A percentile compares a stretch with the other conserved stretches of the same genome.
Conservation (phyloP, 768 basidiomycete species). For the Phlegmacium glaucopus region DNA sequence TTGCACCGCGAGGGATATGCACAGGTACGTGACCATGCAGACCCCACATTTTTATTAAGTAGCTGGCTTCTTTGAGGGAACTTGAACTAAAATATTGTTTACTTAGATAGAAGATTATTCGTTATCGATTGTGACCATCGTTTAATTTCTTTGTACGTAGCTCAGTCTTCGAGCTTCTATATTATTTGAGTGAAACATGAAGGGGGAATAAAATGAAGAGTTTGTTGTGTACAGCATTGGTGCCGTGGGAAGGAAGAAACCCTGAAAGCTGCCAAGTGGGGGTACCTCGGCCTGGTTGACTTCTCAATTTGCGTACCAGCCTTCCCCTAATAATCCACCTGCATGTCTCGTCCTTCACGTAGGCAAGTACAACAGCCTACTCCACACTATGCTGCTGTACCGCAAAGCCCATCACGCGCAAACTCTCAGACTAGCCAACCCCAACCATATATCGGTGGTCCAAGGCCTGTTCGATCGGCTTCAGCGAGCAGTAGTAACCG, state of each 20-base stretch:
- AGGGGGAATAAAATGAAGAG: too few relatives aligned
- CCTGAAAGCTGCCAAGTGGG: constrained; percentile 17
- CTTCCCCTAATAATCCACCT: constrained; percentile 12
- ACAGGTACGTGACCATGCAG: too few relatives aligned
- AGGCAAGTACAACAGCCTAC: constrained; percentile 40
- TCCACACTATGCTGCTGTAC: constrained; percentile 64
- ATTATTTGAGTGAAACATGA: too few relatives aligned
- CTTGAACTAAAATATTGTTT: too few relatives aligned
- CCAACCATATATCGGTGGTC: constrained; percentile 21
- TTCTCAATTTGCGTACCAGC: constrained; percentile 7
- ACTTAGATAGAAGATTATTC: too few relatives aligned
- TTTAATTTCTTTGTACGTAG: too few relatives aligned
- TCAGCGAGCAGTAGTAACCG: constrained; percentile 21
- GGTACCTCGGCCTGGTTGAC: constrained; percentile 9
- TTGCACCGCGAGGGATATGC: too few relatives aligned
- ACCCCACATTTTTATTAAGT: too few relatives aligned
- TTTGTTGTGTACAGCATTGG: not conserved
- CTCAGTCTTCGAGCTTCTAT: too few relatives aligned
- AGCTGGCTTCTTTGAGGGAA: too few relatives aligned
- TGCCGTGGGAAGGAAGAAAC: constrained; percentile 26
- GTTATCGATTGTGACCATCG: too few relatives aligned
- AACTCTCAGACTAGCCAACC: constrained; percentile 19
- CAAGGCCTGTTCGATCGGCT: constrained; percentile 20
- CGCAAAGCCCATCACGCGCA: constrained; percentile 41
- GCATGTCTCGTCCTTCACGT: constrained; percentile 37